Conservation (phyloP, 306 rosid genomes). For the Quercus parvula region DNA sequence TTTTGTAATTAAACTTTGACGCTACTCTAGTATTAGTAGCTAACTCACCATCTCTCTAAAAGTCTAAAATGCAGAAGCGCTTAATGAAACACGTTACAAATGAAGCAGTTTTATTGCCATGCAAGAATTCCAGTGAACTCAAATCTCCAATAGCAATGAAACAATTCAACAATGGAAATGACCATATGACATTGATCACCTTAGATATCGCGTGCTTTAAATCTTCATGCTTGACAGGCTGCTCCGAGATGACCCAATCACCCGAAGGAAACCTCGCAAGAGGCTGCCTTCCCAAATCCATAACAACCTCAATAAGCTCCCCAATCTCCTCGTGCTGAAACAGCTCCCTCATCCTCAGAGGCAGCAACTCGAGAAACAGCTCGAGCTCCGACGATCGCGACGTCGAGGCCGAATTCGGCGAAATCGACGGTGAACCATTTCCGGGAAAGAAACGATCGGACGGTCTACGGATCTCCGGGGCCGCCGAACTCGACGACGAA, state of each 20-base stretch:
- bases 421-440: conserved; percentile 31
- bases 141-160: neutral
- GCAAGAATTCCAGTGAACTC: neutral
- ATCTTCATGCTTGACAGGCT: conserved; percentile 55
- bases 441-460: conserved; percentile 62
- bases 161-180: neutral
- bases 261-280: conserved; percentile 91
- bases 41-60: neutral
- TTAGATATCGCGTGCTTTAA: conserved; percentile 78
- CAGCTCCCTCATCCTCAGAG: conserved; percentile 63
- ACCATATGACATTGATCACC: conserved; percentile 34
- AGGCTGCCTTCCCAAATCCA: conserved; percentile 94
- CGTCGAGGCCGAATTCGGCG: conserved; percentile 32
- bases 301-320: conserved; percentile 79
- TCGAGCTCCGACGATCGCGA: conserved; percentile 59
- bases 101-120: neutral
- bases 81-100: neutral
- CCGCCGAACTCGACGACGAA: conserved; percentile 37
- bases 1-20: rapidly evolving
- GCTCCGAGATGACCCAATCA: conserved; percentile 81
- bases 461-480: conserved; percentile 78
- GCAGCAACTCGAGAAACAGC: conserved; percentile 67
- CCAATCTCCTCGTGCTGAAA: conserved; percentile 56
- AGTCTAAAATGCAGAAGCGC: neutral
- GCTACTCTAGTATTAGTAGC: rapidly evolving